These are phyloP conservation scores for Irpex sp. DNA, from an alignment of 1,284 basidiomycete genomes.

Conservation along the genomic window DNA sequence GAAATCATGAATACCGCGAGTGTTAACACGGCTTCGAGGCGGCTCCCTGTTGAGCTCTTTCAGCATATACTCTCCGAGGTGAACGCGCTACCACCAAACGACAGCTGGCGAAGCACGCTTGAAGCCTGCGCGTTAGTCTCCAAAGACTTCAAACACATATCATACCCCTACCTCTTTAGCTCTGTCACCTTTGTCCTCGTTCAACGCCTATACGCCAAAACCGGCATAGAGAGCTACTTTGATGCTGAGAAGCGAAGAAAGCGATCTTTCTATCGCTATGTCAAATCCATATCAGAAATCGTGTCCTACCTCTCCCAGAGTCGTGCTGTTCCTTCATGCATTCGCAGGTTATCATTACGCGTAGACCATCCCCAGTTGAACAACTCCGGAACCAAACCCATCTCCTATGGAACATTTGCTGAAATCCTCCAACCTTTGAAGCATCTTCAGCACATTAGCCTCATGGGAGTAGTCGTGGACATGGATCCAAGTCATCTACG, in stretches of 20 bases:
- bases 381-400: background rate
- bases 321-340: background rate
- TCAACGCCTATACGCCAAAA: background rate
- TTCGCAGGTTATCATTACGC: background rate
- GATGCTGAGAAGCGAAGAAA: background rate
- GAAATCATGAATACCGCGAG: no score
- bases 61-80: background rate
- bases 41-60: background rate
- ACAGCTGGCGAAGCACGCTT: background rate
- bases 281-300: background rate
- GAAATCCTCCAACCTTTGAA: background rate
- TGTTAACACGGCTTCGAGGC: background rate
- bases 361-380: no score
- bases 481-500: background rate
- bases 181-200: background rate
- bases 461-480: background rate
- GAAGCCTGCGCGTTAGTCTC: background rate
- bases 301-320: background rate
- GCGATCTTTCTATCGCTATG: background rate
- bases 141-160: background rate
- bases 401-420: background rate
- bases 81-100: background rate
- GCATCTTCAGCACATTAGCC: background rate
- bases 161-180: background rate
- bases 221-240: background rate